phyloP scores from a whole-genome alignment of 768 basidiomycete genomes.

The Leccinellum luteum region DNA sequence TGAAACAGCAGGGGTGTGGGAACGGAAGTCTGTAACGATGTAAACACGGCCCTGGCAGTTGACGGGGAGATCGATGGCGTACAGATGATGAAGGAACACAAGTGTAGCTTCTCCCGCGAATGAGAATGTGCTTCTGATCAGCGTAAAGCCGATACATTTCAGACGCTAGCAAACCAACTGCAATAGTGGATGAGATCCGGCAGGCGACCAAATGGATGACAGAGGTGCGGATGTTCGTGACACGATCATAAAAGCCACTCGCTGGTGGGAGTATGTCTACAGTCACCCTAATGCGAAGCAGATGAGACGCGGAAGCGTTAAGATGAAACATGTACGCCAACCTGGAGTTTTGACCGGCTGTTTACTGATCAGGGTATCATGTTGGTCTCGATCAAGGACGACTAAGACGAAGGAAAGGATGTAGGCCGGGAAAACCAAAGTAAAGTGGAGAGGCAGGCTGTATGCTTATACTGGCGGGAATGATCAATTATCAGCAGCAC shows the following conservation, averaged over 20 bases:
- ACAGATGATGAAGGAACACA: slow-evolving; percentile 39
- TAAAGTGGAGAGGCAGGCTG: no score
- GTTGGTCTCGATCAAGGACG: neutral
- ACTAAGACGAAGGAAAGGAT: no score
- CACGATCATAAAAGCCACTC: no score
- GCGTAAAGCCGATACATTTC: slow-evolving; percentile 44
- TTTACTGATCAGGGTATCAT: neutral
- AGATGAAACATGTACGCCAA: neutral
- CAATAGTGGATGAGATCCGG: slow-evolving; percentile 15
- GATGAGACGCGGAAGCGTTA: neutral
- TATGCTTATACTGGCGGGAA: neutral
- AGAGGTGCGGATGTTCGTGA: slow-evolving; percentile 52
- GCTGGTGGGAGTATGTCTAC: no score
- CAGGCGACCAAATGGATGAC: slow-evolving; percentile 40
- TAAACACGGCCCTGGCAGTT: no score
- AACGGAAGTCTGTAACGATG: no score
- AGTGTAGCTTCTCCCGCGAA: slow-evolving; percentile 39
- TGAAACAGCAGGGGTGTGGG: no score
- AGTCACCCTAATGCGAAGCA: neutral
- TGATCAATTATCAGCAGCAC: slow-evolving; percentile 11
- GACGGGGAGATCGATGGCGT: no score
- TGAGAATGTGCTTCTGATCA: slow-evolving; percentile 59
- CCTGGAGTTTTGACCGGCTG: neutral
- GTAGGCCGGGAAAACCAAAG: no score
- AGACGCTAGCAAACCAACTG: slow-evolving; percentile 34